phyloP scores from a whole-genome alignment of 139 green algal genomes.

The Choricystis sp. region DNA sequence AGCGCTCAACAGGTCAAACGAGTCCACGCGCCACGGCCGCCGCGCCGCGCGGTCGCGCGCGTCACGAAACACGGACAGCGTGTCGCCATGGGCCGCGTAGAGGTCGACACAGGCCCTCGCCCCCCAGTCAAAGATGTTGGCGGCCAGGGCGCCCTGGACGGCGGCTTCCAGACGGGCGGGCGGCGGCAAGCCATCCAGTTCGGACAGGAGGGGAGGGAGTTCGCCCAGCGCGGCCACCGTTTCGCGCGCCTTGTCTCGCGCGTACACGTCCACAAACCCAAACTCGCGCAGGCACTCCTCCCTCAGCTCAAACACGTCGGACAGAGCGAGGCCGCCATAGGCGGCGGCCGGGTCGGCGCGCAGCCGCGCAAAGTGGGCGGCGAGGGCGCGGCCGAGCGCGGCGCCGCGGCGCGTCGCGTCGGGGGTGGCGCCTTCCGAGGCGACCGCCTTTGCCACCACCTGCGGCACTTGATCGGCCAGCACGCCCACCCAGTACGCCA shows the following conservation, averaged over 20 bases:
- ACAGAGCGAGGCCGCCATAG: conserved; percentile 78
- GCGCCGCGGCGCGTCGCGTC: conserved; percentile 44
- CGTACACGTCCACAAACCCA: conserved; percentile 88
- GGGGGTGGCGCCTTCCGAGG: conserved; percentile 9
- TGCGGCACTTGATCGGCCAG: conserved; percentile 54
- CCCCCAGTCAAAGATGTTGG: conserved; percentile 99
- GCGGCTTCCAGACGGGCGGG: conserved; percentile 27
- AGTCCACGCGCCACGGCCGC: conserved; percentile 79
- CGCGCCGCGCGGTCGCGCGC: conserved; percentile 6
- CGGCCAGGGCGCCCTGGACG: conserved; percentile 61
- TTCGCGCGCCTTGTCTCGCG: conserved; percentile 69
- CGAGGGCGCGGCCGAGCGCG: conserved; percentile 62
- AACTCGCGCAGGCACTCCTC: conserved; percentile 96
- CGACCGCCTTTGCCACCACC: conserved; percentile 64
- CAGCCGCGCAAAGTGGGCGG: conserved; percentile 60
- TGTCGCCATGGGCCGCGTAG: conserved; percentile 33
- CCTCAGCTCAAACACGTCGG: conserved; percentile 86
- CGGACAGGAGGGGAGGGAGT: conserved; percentile 77
- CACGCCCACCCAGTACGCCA: conserved; percentile 73
- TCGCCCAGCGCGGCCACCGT: conserved; percentile 77
- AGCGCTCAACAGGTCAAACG: conserved; percentile 44
- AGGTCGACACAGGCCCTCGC: conserved; percentile 71
- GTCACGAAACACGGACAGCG: conserved; percentile 8
- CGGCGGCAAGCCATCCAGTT: conserved; percentile 63
- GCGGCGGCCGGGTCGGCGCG: conserved; percentile 37